phyloP scores from a whole-genome alignment of 768 basidiomycete genomes.

The Naematelia aurantialba region DNA sequence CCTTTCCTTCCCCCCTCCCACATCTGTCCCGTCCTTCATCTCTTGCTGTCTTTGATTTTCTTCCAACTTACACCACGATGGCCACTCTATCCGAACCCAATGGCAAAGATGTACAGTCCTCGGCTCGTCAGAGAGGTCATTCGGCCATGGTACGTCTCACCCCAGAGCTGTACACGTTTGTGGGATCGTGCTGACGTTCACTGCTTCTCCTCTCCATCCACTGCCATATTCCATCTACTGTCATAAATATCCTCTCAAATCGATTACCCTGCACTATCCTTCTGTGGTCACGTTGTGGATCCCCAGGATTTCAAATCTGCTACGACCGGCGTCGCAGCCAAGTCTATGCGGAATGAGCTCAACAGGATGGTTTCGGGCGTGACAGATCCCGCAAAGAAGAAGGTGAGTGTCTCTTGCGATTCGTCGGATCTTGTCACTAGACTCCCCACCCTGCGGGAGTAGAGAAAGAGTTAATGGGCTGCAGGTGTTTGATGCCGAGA shows the following conservation, averaged over 20 bases:
- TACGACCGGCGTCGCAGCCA: conserved; percentile 85
- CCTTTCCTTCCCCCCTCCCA: background rate
- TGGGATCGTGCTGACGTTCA: background rate
- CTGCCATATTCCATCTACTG: background rate
- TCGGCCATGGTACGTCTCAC: conserved; percentile 37
- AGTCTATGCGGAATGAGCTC: conserved; percentile 97
- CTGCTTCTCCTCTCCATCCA: background rate
- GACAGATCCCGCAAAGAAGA: conserved; percentile 71
- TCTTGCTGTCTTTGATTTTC: background rate
- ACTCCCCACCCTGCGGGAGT: background rate
- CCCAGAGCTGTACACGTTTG: background rate
- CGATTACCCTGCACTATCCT: no score
- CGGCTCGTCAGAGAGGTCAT: conserved; percentile 41
- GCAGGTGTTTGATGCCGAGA: conserved; percentile 87
- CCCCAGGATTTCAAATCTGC: conserved; percentile 84
- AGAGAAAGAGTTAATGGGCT: background rate
- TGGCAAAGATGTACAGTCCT: conserved; percentile 18
- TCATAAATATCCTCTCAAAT: no score
- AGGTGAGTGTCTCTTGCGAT: conserved; percentile 56
- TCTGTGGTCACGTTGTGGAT: background rate
- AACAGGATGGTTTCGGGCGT: conserved; percentile 84
- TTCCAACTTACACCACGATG: conserved; percentile 19
- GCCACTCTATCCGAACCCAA: conserved; percentile 30
- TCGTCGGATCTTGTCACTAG: background rate
- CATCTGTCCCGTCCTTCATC: background rate